phyloP scores from a whole-genome alignment of 148 eudicot genomes.

The Selenicereus undatus region DNA sequence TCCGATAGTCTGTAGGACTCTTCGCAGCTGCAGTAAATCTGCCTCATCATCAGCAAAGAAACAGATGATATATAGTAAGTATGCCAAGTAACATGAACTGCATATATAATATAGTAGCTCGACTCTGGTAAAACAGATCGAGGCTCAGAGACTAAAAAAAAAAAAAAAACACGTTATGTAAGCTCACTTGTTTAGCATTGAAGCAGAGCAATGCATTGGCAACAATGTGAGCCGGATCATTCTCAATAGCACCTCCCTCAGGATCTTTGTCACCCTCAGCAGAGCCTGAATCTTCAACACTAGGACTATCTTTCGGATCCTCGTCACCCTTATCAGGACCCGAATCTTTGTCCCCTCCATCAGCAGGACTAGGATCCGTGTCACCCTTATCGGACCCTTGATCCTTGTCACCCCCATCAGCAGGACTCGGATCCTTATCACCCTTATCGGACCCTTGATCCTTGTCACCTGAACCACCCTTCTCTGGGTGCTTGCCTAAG shows the following conservation, averaged over 20 bases:
- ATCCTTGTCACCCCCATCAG: slow-evolving; percentile 14
- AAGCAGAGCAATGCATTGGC: slow-evolving; percentile 54
- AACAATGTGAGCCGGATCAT: slow-evolving; percentile 43
- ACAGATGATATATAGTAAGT: no score
- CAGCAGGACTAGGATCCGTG: neutral
- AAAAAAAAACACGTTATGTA: neutral
- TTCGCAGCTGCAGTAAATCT: slow-evolving; percentile 60
- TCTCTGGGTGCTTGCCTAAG: slow-evolving; percentile 20
- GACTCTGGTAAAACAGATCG: no score
- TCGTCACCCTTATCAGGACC: slow-evolving; percentile 14
- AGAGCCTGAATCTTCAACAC: slow-evolving; percentile 12
- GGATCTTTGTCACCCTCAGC: slow-evolving; percentile 14
- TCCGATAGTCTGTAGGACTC: slow-evolving; percentile 44
- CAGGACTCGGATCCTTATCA: neutral
- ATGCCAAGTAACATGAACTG: no score
- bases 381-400: neutral
- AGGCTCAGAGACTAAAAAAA: no score
- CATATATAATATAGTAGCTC: no score
- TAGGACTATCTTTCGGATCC: slow-evolving; percentile 11
- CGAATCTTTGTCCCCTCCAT: neutral
- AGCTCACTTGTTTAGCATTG: slow-evolving; percentile 48
- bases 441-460: slow-evolving; percentile 1
- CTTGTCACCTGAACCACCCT: slow-evolving; percentile 1
- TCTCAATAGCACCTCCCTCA: slow-evolving; percentile 10
- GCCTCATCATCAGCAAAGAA: neutral